A percentile compares a stretch with the other conserved stretches of the same genome.
Evolutionary conservation across 768 basidiomycete genomes (phyloP).

Genomic region (Amanita pseudoporphyria): DNA sequence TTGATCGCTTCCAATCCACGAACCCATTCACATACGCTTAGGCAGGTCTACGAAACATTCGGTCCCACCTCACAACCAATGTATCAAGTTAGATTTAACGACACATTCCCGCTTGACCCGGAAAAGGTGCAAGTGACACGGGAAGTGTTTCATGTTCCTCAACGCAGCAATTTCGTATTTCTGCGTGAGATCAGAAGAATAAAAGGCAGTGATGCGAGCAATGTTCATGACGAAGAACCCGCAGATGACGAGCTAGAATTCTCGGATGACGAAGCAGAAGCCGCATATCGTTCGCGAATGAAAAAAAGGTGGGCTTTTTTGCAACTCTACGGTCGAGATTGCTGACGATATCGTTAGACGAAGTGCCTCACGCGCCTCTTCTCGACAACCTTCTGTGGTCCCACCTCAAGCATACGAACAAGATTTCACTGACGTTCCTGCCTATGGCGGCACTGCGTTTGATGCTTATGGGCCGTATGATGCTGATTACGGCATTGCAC

Average conservation of each 20-base stretch:
- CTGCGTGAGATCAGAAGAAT: constrained; percentile 55
- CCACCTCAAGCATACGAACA: constrained; percentile 46
- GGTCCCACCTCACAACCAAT: constrained; percentile 86
- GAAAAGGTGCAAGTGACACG: constrained; percentile 45
- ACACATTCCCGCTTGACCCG: constrained; percentile 49
- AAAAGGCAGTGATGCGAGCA: constrained; percentile 92
- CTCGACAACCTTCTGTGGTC: constrained; percentile 45
- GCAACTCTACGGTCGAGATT: constrained; percentile 5
- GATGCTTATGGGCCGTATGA: constrained; percentile 64
- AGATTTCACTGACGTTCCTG: constrained; percentile 36
- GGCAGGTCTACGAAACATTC: constrained; percentile 89
- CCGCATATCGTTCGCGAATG: constrained; percentile 50
- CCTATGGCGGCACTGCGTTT: constrained; percentile 50
- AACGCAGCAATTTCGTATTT: constrained; percentile 78
- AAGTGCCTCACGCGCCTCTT: constrained; percentile 42
- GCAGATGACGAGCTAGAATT: constrained; percentile 88
- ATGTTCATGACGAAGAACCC: constrained; percentile 90
- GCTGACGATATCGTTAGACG: constrained; percentile 31
- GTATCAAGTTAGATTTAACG: constrained; percentile 80
- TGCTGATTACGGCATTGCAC: constrained; percentile 43
- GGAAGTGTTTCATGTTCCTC: constrained; percentile 76
- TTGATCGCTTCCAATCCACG: not conserved
- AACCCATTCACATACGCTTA: constrained; percentile 12
- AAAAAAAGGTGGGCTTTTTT: constrained; percentile 44
- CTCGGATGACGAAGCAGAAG: constrained; percentile 91